Conservation (phyloP, 2,329 filamentous ascomycete genomes). For the Epichloe aotearoae region DNA sequence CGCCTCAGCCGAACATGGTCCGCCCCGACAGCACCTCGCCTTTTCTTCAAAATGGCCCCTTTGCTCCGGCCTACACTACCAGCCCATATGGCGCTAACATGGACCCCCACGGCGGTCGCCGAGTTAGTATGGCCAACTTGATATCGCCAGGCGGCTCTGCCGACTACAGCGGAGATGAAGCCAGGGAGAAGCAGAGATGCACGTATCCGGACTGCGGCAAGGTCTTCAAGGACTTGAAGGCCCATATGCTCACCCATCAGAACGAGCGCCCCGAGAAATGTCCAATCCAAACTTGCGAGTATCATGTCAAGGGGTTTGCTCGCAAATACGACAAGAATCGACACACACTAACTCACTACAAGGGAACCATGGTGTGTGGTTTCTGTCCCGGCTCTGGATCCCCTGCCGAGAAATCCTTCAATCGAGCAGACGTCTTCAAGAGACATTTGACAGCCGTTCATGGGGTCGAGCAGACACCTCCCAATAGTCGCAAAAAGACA, state of each 20-base stretch:
- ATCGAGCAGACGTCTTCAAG: slow-evolving; percentile 93
- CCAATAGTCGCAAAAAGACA: slow-evolving; percentile 73
- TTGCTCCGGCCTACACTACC: slow-evolving; percentile 39
- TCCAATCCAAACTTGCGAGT: slow-evolving; percentile 83
- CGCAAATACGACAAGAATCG: slow-evolving; percentile 95
- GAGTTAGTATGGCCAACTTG: slow-evolving; percentile 56
- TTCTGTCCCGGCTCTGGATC: slow-evolving; percentile 87
- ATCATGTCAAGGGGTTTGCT: slow-evolving; percentile 83
- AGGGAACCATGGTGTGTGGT: slow-evolving; percentile 92
- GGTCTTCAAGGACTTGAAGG: slow-evolving; percentile 81
- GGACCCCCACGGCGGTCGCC: slow-evolving; percentile 34
- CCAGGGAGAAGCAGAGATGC: slow-evolving; percentile 59
- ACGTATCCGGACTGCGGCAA: slow-evolving; percentile 74
- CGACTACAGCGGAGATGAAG: slow-evolving; percentile 49
- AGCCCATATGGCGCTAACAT: slow-evolving; percentile 38
- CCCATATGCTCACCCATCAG: slow-evolving; percentile 90
- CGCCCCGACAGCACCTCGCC: slow-evolving; percentile 52
- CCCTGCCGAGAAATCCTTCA: slow-evolving; percentile 86
- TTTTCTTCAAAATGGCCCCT: slow-evolving; percentile 43
- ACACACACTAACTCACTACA: slow-evolving; percentile 90
- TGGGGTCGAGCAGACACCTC: slow-evolving; percentile 82
- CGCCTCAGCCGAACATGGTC: slow-evolving; percentile 31
- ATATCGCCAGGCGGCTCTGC: slow-evolving; percentile 46
- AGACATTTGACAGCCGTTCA: slow-evolving; percentile 83
- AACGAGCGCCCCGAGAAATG: slow-evolving; percentile 88